Percentiles rank a stretch among this genome's conserved stretches.
Evolutionary conservation across 2,329 filamentous ascomycete species (phyloP).

Genomic region (Aspergillus viridinutans): DNA sequence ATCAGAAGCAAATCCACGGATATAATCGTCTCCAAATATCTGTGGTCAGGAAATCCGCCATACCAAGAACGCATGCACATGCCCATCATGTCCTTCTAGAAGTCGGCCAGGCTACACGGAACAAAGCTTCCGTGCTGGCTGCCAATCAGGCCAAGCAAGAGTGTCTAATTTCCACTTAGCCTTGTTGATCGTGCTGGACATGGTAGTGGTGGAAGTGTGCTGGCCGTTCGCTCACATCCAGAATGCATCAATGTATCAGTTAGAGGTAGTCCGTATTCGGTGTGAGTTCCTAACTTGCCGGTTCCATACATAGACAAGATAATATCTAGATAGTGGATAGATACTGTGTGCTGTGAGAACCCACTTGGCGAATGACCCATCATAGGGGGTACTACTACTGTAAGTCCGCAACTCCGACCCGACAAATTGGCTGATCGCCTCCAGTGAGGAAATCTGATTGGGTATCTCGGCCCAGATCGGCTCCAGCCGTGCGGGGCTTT

Average conservation of each 20-base stretch:
- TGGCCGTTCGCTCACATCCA: neutral
- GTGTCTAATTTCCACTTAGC: neutral
- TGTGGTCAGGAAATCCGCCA: neutral
- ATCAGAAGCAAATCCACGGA: no score
- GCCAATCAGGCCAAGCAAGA: neutral
- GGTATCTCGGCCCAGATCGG: neutral
- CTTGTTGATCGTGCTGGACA: neutral
- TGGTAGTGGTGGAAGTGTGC: neutral
- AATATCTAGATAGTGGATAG: neutral
- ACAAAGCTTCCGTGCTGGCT: neutral
- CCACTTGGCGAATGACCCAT: neutral
- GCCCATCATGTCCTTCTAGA: neutral
- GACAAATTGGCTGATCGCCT: neutral
- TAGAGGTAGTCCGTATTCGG: neutral
- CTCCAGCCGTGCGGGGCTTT: conserved; percentile 9
- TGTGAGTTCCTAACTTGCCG: neutral
- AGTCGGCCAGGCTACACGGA: neutral
- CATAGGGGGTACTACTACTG: neutral
- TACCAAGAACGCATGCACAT: neutral
- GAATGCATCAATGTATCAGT: neutral
- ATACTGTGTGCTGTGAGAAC: no score
- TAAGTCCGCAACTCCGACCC: neutral
- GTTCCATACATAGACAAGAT: neutral
- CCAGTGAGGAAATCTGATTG: neutral
- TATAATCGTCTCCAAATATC: neutral